phyloP scores from a whole-genome alignment of 345 rosid genomes.

The Bruguiera gymnorhiza region DNA sequence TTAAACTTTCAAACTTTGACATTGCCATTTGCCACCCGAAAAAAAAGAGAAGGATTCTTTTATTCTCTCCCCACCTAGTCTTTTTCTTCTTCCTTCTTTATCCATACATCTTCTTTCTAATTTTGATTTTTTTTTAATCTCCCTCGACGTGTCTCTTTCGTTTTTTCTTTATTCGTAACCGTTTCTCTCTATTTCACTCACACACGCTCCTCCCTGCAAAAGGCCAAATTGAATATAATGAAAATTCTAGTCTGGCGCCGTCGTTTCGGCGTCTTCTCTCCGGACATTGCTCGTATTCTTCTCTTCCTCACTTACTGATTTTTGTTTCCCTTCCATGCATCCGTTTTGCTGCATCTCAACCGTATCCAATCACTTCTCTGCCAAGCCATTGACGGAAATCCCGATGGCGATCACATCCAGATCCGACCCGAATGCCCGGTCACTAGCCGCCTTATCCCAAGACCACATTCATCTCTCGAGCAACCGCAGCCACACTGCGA shows the following conservation, averaged over 20 bases:
- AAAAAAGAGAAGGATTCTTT: neutral
- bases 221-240: neutral
- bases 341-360: constrained; percentile 56
- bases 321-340: constrained; percentile 36
- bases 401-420: constrained; percentile 28
- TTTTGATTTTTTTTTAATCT: neutral
- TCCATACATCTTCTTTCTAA: constrained; percentile 6
- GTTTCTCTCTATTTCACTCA: neutral
- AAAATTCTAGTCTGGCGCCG: constrained; percentile 9
- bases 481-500: neutral
- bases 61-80: neutral
- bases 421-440: constrained; percentile 24
- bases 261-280: constrained; percentile 2
- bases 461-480: neutral
- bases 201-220: neutral
- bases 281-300: neutral
- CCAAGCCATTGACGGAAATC: constrained; percentile 34
- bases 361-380: constrained; percentile 25
- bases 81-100: neutral
- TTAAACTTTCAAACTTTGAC: too few species aligned
- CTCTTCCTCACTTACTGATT: neutral
- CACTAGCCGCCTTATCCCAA: neutral
- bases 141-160: neutral
- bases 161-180: constrained; percentile 3
- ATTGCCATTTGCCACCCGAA: too few species aligned